phyloP scores from a whole-genome alignment of 2,329 filamentous ascomycete genomes.

The Alternaria sp. region DNA sequence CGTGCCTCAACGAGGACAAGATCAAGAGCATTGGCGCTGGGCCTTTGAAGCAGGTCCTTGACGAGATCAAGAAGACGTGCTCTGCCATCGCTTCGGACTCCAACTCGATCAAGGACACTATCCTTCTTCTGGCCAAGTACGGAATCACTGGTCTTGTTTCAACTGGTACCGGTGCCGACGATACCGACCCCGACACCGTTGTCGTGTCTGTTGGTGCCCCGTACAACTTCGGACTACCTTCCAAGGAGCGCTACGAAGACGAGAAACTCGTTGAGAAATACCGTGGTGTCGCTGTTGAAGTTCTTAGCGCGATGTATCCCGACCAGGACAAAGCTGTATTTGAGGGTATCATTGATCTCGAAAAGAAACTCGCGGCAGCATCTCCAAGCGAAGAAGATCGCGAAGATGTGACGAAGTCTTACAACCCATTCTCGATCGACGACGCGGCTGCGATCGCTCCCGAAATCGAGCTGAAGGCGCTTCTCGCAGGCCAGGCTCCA shows the following conservation, averaged over 20 bases:
- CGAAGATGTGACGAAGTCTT: slow-evolving; percentile 69
- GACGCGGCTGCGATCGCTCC: slow-evolving; percentile 64
- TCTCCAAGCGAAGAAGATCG: slow-evolving; percentile 65
- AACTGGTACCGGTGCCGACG: slow-evolving; percentile 50
- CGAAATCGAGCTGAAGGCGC: slow-evolving; percentile 59
- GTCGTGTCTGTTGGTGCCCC: slow-evolving; percentile 57
- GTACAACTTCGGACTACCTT: slow-evolving; percentile 54
- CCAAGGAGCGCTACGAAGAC: slow-evolving; percentile 46
- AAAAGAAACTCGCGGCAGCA: slow-evolving; percentile 65
- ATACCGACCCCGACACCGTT: slow-evolving; percentile 62
- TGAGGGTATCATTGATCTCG: slow-evolving; percentile 55
- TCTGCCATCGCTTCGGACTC: slow-evolving; percentile 12
- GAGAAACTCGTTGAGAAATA: slow-evolving; percentile 41
- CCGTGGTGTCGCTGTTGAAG: slow-evolving; percentile 28
- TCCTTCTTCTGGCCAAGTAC: slow-evolving; percentile 56
- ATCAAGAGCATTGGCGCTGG: slow-evolving; percentile 62
- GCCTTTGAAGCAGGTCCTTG: slow-evolving; percentile 64
- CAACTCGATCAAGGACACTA: slow-evolving; percentile 51
- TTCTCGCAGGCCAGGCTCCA: slow-evolving; percentile 62
- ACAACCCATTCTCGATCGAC: slow-evolving; percentile 67
- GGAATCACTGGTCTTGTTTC: slow-evolving; percentile 47
- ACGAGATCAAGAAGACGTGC: slow-evolving; percentile 51
- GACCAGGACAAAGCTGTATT: slow-evolving; percentile 42
- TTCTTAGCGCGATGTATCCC: slow-evolving; percentile 28
- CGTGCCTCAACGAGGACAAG: slow-evolving; percentile 68